Percentiles rank a stretch among this genome's conserved stretches.
phyloP scores from a whole-genome alignment of 306 rosid species.

The Prunus campanulata region DNA sequence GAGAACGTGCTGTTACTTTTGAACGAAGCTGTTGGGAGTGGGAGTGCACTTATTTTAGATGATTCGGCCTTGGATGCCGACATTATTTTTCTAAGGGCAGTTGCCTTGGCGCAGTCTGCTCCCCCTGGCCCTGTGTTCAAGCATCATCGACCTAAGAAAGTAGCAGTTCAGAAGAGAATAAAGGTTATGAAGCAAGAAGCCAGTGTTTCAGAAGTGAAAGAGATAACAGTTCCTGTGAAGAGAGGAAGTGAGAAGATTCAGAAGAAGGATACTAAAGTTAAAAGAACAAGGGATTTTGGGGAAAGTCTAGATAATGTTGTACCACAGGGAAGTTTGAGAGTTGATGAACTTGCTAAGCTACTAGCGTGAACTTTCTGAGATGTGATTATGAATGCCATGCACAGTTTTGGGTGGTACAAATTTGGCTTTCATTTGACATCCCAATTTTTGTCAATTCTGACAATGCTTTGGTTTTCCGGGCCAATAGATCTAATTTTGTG shows the following conservation, averaged over 20 bases:
- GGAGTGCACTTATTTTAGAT: constrained; percentile 64
- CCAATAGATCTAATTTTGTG: too few species aligned
- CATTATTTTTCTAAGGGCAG: constrained; percentile 49
- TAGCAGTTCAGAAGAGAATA: constrained; percentile 12
- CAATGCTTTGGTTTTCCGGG: too few species aligned
- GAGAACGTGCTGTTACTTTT: constrained; percentile 50
- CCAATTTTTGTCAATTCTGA: background rate
- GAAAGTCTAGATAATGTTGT: constrained; percentile 44
- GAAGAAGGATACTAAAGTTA: constrained; percentile 44
- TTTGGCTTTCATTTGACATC: background rate
- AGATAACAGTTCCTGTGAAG: constrained; percentile 25
- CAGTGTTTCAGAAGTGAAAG: constrained; percentile 24
- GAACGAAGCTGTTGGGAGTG: constrained; percentile 66
- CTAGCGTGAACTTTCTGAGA: constrained; percentile 37
- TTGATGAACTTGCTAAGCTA: constrained; percentile 84
- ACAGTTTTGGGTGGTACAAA: background rate
- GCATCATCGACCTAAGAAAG: constrained; percentile 37
- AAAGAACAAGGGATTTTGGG: constrained; percentile 43
- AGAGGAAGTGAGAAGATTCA: constrained; percentile 25
- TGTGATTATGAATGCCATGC: constrained; percentile 2
- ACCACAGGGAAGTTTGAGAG: constrained; percentile 79
- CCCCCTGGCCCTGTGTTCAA: constrained; percentile 62
- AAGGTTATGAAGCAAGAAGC: constrained; percentile 27
- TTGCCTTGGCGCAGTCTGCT: constrained; percentile 65
- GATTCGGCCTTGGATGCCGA: constrained; percentile 64